These are phyloP conservation scores for Anisodus acutangulus DNA, from an alignment of 257 asterid genomes.

Conservation along the genomic window DNA sequence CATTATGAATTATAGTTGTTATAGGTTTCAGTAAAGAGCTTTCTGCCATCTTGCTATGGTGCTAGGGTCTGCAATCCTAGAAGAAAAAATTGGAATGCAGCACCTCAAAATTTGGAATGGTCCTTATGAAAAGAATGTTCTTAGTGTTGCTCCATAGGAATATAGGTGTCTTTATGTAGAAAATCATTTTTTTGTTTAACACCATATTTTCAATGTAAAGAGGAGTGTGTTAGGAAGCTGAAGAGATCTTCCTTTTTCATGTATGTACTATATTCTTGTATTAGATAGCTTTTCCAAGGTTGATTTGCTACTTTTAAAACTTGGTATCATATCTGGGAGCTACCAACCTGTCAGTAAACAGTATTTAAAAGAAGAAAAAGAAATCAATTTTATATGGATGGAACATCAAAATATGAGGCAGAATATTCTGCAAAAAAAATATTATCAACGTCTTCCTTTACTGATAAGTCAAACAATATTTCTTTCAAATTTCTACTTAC, in stretches of 20 bases:
- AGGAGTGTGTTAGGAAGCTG: neutral
- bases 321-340: neutral
- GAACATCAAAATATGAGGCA: no score
- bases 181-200: neutral
- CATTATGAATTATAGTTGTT: neutral
- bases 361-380: no score
- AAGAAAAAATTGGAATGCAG: neutral
- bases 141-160: neutral
- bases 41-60: neutral
- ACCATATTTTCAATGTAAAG: neutral
- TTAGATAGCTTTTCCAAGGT: neutral
- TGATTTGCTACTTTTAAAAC: conserved; percentile 10
- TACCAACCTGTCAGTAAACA: no score
- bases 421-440: no score
- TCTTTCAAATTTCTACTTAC: no score
- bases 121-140: neutral
- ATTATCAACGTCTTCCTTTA: no score
- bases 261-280: neutral
- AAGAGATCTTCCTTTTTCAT: neutral
- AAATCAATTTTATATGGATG: no score
- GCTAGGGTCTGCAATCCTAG: neutral
- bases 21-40: neutral
- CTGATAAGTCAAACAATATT: no score
- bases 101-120: neutral
- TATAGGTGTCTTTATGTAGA: neutral